Conservation (phyloP, 768 basidiomycete species). For the Hemileccinum rubropunctum region DNA sequence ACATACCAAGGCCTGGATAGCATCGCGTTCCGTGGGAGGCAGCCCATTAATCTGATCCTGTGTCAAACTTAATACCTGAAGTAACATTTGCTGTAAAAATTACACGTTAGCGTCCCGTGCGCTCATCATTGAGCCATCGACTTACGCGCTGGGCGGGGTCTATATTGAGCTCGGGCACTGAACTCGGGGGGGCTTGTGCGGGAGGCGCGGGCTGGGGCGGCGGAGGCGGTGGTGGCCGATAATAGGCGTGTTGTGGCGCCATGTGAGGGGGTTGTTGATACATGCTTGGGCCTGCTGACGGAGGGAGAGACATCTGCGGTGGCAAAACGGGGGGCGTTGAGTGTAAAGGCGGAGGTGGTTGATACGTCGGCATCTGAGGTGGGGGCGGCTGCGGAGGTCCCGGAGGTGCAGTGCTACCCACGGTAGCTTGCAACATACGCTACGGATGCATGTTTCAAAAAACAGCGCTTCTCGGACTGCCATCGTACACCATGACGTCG, state of each 20-base stretch:
- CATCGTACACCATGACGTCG: constrained; percentile 4
- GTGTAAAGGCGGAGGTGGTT: constrained; percentile 31
- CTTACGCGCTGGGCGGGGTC: constrained; percentile 52
- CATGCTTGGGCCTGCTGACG: constrained; percentile 27
- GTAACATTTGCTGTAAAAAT: constrained; percentile 62
- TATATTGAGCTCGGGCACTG: constrained; percentile 38
- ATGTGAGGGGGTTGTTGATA: constrained; percentile 34
- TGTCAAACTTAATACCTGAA: constrained; percentile 82
- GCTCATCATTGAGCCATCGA: neutral
- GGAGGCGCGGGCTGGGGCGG: constrained; percentile 10
- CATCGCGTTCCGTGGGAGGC: constrained; percentile 72
- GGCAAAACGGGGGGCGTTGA: constrained; percentile 34
- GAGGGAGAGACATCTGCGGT: constrained; percentile 30
- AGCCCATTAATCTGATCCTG: constrained; percentile 81
- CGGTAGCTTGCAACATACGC: constrained; percentile 53
- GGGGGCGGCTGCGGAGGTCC: constrained; percentile 32
- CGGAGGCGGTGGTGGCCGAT: constrained; percentile 32
- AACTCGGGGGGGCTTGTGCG: constrained; percentile 28
- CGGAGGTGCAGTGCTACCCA: constrained; percentile 24
- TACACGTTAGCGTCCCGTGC: too few relatives aligned
- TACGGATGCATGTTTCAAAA: constrained; percentile 21
- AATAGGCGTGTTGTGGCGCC: constrained; percentile 29
- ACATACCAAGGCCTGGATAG: constrained; percentile 77
- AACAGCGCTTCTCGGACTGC: neutral
- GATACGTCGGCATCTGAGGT: constrained; percentile 30